phyloP scores from a whole-genome alignment of 805 yeast genomes.

The Diddensiella santjacobensis region DNA sequence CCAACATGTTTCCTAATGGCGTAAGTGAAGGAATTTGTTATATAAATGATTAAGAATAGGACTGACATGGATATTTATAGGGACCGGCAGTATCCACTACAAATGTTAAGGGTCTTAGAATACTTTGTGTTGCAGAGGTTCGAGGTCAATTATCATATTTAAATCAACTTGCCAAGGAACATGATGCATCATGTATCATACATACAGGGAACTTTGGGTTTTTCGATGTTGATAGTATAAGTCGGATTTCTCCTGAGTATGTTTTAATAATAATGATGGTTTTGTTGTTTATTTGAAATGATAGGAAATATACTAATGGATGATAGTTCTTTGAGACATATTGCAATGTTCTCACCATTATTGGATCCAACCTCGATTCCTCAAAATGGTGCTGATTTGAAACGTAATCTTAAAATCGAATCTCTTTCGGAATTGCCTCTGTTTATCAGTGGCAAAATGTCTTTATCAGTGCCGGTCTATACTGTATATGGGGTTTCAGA shows the following conservation, averaged over 20 bases:
- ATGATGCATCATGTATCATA: constrained; percentile 50
- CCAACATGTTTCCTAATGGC: background rate
- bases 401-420: constrained; percentile 39
- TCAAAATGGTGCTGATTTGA: constrained; percentile 50
- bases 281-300: background rate
- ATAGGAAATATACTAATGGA: too few species aligned
- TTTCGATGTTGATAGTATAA: constrained; percentile 55
- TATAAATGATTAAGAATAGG: too few species aligned
- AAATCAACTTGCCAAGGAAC: constrained; percentile 46
- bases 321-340: constrained; percentile 46
- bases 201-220: constrained; percentile 83
- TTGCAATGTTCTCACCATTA: constrained; percentile 63
- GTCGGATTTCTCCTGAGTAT: constrained; percentile 52
- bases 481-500: constrained; percentile 75
- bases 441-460: constrained; percentile 43
- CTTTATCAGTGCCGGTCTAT: constrained; percentile 60
- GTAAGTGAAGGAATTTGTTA: too few species aligned
- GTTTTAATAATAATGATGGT: constrained; percentile 22
- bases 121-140: constrained; percentile 52
- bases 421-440: constrained; percentile 51
- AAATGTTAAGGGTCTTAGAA: constrained; percentile 29
- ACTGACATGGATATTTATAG: too few species aligned
- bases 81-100: constrained; percentile 1
- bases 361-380: constrained; percentile 46
- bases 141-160: constrained; percentile 49